Conservation (phyloP, 2,329 filamentous ascomycete species). For the Leptographium wingfieldii region DNA sequence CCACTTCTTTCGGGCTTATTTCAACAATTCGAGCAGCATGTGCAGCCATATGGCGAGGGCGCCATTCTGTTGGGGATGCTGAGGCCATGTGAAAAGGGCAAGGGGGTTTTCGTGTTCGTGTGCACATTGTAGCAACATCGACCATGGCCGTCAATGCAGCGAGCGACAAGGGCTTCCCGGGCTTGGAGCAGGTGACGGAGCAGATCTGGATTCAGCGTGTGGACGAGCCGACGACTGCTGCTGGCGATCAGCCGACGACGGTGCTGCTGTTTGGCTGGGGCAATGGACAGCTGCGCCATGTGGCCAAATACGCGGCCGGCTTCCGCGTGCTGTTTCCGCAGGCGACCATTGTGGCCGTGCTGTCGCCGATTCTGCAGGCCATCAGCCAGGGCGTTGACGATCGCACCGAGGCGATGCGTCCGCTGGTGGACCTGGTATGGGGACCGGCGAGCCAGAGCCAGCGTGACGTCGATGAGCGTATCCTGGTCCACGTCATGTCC, state of each 20-base stretch:
- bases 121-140: not conserved
- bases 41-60: not conserved
- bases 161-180: not conserved
- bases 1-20: not conserved
- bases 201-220: slow-evolving; percentile 1
- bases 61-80: not conserved
- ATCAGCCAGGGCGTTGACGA: not conserved
- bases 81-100: not conserved
- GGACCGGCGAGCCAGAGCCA: not conserved
- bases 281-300: not conserved
- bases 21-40: not conserved
- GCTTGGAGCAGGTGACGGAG: not conserved
- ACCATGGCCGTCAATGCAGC: not conserved
- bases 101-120: not conserved
- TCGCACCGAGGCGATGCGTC: not conserved
- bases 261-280: slow-evolving; percentile 2
- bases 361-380: not conserved
- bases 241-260: not conserved
- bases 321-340: not conserved
- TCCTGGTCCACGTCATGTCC: slow-evolving; percentile 2
- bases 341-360: not conserved
- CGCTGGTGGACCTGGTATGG: not conserved
- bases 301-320: slow-evolving; percentile 1
- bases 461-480: not conserved
- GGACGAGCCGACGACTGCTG: not conserved